phyloP scores from a whole-genome alignment of 2,329 filamentous ascomycete genomes.

The Trichoderma koningii region DNA sequence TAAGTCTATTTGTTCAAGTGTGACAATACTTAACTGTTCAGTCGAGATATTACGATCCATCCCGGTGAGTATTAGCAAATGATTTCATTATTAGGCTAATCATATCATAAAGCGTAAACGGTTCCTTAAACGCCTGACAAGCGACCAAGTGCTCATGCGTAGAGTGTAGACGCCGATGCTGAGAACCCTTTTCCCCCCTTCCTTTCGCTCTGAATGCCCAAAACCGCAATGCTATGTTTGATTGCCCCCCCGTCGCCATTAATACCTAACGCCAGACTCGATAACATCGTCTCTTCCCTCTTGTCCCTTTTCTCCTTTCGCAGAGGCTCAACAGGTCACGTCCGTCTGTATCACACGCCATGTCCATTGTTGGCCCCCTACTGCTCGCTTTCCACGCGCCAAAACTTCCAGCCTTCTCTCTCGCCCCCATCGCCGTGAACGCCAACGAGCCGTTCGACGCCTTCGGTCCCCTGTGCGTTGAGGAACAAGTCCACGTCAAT shows the following conservation, averaged over 20 bases:
- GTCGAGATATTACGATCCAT: not conserved
- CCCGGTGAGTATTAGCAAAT: constrained; percentile 12
- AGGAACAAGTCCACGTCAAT: constrained; percentile 86
- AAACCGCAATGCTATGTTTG: not conserved
- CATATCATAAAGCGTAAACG: constrained; percentile 15
- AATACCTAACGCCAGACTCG: constrained; percentile 6
- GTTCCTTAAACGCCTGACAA: constrained; percentile 19
- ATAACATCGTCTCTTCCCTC: not conserved
- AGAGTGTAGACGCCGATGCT: not conserved
- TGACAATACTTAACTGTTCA: not conserved
- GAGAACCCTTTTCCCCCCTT: not conserved
- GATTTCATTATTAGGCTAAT: not conserved
- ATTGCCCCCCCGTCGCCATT: not conserved
- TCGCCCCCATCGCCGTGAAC: constrained; percentile 69
- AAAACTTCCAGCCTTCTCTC: constrained; percentile 83
- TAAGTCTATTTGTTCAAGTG: not conserved
- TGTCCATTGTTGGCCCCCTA: too few species aligned
- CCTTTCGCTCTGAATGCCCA: constrained; percentile 6
- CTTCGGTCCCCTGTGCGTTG: constrained; percentile 78
- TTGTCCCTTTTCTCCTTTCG: not conserved
- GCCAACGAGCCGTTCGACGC: constrained; percentile 84
- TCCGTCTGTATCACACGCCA: not conserved
- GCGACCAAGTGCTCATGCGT: constrained; percentile 19
- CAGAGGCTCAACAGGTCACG: not conserved
- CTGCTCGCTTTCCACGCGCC: constrained; percentile 62